phyloP scores from a whole-genome alignment of 176 grass and related monocot genomes.

The Phoenix roebelenii region DNA sequence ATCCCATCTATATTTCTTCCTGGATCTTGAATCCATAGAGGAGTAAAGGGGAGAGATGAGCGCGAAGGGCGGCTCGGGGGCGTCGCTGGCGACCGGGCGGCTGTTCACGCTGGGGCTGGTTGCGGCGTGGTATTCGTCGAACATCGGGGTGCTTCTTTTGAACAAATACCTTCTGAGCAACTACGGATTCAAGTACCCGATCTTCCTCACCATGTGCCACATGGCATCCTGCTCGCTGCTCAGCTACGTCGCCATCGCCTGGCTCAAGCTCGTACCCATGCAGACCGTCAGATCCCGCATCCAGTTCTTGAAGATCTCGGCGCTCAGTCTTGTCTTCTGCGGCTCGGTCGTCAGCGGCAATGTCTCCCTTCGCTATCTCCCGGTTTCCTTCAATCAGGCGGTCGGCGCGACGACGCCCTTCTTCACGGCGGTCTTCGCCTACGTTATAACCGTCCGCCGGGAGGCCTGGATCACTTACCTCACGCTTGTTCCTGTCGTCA shows the following conservation, averaged over 20 bases:
- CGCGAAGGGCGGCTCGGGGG: background rate
- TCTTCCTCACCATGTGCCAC: slow-evolving; percentile 76
- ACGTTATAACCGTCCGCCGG: slow-evolving; percentile 22
- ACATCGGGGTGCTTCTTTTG: slow-evolving; percentile 5
- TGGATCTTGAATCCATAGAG: too few relatives aligned
- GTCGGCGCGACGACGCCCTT: slow-evolving; percentile 58
- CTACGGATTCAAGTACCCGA: slow-evolving; percentile 37
- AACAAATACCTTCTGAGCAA: slow-evolving; percentile 15
- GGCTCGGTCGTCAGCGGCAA: slow-evolving; percentile 51
- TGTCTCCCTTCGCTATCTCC: slow-evolving; percentile 45
- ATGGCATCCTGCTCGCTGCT: slow-evolving; percentile 56
- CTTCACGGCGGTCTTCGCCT: slow-evolving; percentile 57
- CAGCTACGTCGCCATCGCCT: slow-evolving; percentile 54
- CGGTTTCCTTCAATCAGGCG: slow-evolving; percentile 55
- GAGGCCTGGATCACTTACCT: slow-evolving; percentile 13
- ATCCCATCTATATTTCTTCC: too few relatives aligned
- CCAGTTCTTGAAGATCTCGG: slow-evolving; percentile 59
- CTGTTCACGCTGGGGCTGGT: slow-evolving; percentile 11
- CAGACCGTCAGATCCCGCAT: slow-evolving; percentile 41
- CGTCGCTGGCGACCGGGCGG: background rate
- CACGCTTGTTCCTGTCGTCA: slow-evolving; percentile 6
- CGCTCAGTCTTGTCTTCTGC: slow-evolving; percentile 51
- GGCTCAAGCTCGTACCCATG: slow-evolving; percentile 47
- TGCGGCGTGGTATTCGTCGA: slow-evolving; percentile 1
- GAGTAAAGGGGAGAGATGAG: background rate